Evolutionary conservation across 768 basidiomycete species (phyloP).

Genomic region (Lanmaoa pseudosensibilis): DNA sequence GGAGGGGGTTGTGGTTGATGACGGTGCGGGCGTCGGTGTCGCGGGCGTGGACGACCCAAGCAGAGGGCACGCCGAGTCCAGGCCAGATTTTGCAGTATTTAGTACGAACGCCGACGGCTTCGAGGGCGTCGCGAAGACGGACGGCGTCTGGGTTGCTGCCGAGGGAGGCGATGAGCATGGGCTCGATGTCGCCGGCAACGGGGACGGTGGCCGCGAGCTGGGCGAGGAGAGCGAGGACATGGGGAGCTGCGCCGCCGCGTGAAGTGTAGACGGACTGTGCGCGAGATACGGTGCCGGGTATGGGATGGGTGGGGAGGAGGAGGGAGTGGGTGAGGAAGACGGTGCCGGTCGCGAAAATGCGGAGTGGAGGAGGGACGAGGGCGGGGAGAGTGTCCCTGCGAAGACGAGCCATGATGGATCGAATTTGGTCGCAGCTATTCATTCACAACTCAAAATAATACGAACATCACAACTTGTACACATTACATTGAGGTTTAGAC

Average conservation of each 20-base stretch:
- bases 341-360: conserved; percentile 78
- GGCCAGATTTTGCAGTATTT: conserved; percentile 75
- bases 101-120: conserved; percentile 65
- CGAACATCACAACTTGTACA: too few species aligned
- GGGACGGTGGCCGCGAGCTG: conserved; percentile 51
- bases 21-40: conserved; percentile 63
- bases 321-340: conserved; percentile 79
- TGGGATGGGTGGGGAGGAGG: conserved; percentile 57
- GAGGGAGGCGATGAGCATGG: conserved; percentile 72
- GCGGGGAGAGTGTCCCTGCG: conserved; percentile 25
- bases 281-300: conserved; percentile 56
- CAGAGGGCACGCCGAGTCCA: conserved; percentile 69
- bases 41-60: conserved; percentile 82
- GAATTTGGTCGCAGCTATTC: not conserved
- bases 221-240: conserved; percentile 66
- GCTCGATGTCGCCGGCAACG: conserved; percentile 34
- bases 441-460: not conserved
- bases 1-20: conserved; percentile 85
- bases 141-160: conserved; percentile 70
- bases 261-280: conserved; percentile 68
- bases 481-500: too few species aligned
- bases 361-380: conserved; percentile 38
- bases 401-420: conserved; percentile 27
- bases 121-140: conserved; percentile 62
- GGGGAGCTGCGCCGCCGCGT: conserved; percentile 73